Evolutionary conservation across 345 rosid genomes (phyloP).

Genomic region (Citrus australasica): DNA sequence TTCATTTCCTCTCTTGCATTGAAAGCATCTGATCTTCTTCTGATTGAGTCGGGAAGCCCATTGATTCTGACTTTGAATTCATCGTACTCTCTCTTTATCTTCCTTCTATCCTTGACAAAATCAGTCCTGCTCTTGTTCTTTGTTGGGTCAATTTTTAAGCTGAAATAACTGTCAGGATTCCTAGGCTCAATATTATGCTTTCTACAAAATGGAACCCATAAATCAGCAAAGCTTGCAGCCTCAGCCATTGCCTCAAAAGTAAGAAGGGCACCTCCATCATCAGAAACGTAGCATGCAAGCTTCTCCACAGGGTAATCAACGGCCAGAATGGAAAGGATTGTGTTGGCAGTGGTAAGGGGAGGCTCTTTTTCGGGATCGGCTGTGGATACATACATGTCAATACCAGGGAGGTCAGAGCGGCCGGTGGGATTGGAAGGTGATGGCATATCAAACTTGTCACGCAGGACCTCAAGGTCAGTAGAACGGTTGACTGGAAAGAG

Average conservation of each 20-base stretch:
- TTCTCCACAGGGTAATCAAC: constrained; percentile 94
- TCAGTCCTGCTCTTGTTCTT: constrained; percentile 80
- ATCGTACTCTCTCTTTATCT: constrained; percentile 81
- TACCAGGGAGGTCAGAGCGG: constrained; percentile 87
- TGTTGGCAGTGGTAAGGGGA: constrained; percentile 81
- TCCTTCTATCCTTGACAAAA: constrained; percentile 89
- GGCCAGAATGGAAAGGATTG: constrained; percentile 77
- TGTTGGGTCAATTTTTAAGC: constrained; percentile 77
- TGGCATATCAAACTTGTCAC: constrained; percentile 85
- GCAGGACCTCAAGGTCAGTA: constrained; percentile 75
- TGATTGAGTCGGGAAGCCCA: constrained; percentile 81
- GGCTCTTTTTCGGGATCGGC: constrained; percentile 99
- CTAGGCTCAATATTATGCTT: constrained; percentile 87
- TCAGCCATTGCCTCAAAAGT: constrained; percentile 98
- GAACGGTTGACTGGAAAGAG: constrained; percentile 75
- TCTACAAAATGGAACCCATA: constrained; percentile 94
- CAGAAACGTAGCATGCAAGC: constrained; percentile 75
- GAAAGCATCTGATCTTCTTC: constrained; percentile 92
- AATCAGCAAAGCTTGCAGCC: constrained; percentile 89
- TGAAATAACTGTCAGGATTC: constrained; percentile 82
- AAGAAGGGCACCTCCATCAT: constrained; percentile 94
- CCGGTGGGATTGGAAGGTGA: constrained; percentile 90
- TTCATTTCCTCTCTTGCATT: constrained; percentile 98
- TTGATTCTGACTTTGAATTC: constrained; percentile 93
- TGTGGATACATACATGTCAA: constrained; percentile 84